Evolutionary conservation across 2,329 filamentous ascomycete species (phyloP), one percentile per base, ranked within the genome.

Genomic region (Scedosporium aurantiacum): DNA sequence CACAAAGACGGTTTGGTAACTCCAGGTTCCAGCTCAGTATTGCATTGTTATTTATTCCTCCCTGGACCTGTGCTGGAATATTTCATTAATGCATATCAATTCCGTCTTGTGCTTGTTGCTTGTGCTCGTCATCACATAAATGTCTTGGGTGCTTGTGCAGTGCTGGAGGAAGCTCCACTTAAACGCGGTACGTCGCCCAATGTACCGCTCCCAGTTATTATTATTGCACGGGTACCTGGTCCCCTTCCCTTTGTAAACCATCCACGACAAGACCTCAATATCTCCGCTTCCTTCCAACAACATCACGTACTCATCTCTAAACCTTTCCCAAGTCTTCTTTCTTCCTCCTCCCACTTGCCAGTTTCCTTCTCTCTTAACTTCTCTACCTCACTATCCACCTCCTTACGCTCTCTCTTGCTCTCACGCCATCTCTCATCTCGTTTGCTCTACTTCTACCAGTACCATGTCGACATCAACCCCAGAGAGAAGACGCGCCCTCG

Each of bases 401-500:
- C 23, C 58, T 52, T 52, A 25, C 16, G 12, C 27, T 23, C 16
- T 37, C n/a, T n/a, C n/a, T 25, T 12, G 5, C 8, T 25, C n/a
- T 21, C 45, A 18, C 16, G 8, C 23, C 43, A 14, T 40, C 23
- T 16, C 25, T 23, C 10, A 41, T 40, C n/a, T 18, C 55, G 40
- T 28, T 27, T 12, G 14, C 50, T 45, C 37, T 45, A 10, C 54
- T 61, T n/a, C 25, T 27, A 25, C 56, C 16, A 45, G 25, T 57
- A 47, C 32, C 32, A 60, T 57, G 55, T 40, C 47, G 10, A 62
- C 62, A 58, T 57, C 59, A 43, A 63, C 63, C n/a, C 63, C 63
- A 12, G 61, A 32, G 37, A 62, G 62, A 47, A 61, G 63, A 63
- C 62, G 62, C 62, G 63, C 62, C 55, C 62, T 65, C 41, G 57